Evolutionary conservation across 2,329 filamentous ascomycete species (phyloP), one percentile per base, ranked within the genome.

Genomic region (Diaporthe velutina): DNA sequence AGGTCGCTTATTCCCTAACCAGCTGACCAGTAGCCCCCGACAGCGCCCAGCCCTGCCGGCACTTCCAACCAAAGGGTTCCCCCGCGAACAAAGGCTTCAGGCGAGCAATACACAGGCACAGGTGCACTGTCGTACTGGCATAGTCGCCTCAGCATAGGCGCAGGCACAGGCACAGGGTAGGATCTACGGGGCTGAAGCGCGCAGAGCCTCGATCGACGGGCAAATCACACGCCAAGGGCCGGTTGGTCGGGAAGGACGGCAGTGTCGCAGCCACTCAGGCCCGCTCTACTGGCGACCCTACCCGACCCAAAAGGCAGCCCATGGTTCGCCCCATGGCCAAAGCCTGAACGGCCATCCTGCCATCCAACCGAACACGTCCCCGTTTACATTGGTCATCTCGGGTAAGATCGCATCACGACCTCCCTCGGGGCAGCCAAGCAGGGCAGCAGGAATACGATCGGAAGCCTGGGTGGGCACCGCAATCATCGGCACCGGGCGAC

Each of bases 191-290:
- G 64, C 64, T 68, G 33, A 68, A 68, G 48, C 64, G 64, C 64
- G 64, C 64, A 68, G 64, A 68, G 64, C 64, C 64, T 68, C 64
- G 64, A 68, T 54, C 64, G 48, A 68, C 64, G 33, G 64, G 64
- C 64, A 54, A 68, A 68, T 68, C 64, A 68, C 48, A 54, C 64
- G 64, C 64, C 64, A 68, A 68, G 64, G 45, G 48, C 64, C 64
- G 48, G 64, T 54, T 68, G 33, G 48, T 68, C 64, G 64, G 64
- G 22, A 68, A 68, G 8, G 48, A 68, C 64, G 64, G 64, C 64
- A 68, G n/a, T 40, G 64, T 68, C 15, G 48, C 64, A 68, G 64
- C 64, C 64, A 68, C 33, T 54, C 64, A 38, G 64, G 64, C 64
- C 64, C 64, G 64, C 64, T 40, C 48, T 40, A 3, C 30, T 54